Base-by-base conservation (phyloP, 116 monocot genomes). In the Trichopus zeylanicus region DNA sequence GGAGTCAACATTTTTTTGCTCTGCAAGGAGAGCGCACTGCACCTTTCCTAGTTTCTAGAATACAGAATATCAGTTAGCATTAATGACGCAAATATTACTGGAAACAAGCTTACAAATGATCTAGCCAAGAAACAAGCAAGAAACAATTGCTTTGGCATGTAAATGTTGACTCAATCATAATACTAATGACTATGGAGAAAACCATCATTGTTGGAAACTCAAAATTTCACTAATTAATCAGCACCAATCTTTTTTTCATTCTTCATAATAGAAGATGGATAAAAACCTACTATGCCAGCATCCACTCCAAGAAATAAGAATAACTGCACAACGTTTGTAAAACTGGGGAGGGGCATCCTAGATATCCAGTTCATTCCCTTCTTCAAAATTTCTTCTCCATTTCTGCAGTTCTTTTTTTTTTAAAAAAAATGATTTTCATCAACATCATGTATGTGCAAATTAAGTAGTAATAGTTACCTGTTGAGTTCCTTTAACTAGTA, bases 401-500 rank as follows among this genome's bases (percentile, higher is more conserved):
- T 46, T 18, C 18, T 3, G 46, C 6, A 11, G 3, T 18, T 12
- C 13, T 12, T 18, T 46, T 16, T 46, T 7, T 3, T 46, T 3
- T 3, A 11, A 46, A 46, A 18, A 18, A 7, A 3, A 46, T 3
- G 46, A 7, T 10, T 3, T 3, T 3, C 46, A 10, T 12, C 6
- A 46, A 7, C 7, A 3, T 12, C n/a, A 29, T 2, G 18, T 34
- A n/a, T n/a, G n/a, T n/a, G n/a, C n/a, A n/a, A n/a, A n/a, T n/a
- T n/a, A n/a, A n/a, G n/a, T n/a, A n/a, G n/a, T n/a, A n/a, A n/a
- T n/a, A n/a, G n/a, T n/a, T 67, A 71, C 77, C 61, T 66, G 67
- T 58, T 71, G 48, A 46, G 67, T 62, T 62, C 66, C 77, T 51
- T 57, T 77, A 56, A 77, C 24, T 51, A 77, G 70, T 54, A 26